Base-by-base conservation (phyloP, 495 filamentous ascomycete species). In the Penicillium egyptiacum region DNA sequence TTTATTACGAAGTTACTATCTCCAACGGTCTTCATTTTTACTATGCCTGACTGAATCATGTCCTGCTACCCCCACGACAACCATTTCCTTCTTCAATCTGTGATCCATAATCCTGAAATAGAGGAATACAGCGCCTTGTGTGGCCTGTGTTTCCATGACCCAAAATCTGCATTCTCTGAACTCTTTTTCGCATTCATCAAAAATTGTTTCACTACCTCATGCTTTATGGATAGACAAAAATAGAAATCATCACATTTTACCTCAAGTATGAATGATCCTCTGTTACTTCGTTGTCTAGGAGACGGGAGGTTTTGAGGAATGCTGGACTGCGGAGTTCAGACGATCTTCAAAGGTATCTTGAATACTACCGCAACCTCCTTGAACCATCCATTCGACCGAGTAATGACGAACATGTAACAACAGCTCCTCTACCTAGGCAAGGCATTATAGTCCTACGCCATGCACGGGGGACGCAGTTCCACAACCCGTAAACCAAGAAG, bases 31-130 rank as follows among this genome's bases (percentile, higher is more conserved):
- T 55, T 20, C 50, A 22, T 46, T n/a, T 25, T 31, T 50, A 50
- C 46, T 43, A 48, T 46, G 49, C 49, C 26, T 42, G 41, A 26
- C 46, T 28, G 53, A 44, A 22, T 54, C 7, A 25, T 22, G 25
- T 55, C 53, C 11, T 12, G 22, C 50, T 26, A 31, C 11, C 5
- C 2, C 14, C 19, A 16, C 16, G 41, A 47, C 41, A 17, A 11
- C 11, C 3, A 28, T 47, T 30, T 28, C 5, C 6, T 47, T 55
- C 11, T n/a, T 20, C 22, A n/a, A 14, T 3, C 20, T 40, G 43
- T 39, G 5, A 35, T 31, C 43, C 56, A 50, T 62, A 62, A 59
- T 63, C 26, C 9, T 22, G 47, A 52, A 19, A 45, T 52, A 50
- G 42, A 45, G 20, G 44, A 35, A 53, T 19, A 42, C 26, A 44